Evolutionary conservation across 2,329 filamentous ascomycete species (phyloP).

Genomic region (Cordyceps tenuipes): DNA sequence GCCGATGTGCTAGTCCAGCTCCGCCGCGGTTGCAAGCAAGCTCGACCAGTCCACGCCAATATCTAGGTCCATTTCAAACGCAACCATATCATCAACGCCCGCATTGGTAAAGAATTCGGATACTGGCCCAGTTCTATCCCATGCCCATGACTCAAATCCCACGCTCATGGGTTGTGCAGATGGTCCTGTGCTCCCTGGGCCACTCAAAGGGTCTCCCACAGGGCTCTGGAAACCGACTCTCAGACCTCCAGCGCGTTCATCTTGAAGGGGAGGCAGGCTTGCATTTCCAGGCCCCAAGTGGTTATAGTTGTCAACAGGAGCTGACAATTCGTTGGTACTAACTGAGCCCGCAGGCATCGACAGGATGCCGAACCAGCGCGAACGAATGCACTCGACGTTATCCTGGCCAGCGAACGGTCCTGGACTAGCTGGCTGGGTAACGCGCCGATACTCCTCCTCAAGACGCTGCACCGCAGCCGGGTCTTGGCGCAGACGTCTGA

Average conservation of each 20-base stretch:
- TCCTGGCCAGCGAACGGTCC: conserved; percentile 20
- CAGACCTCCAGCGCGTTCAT: no score
- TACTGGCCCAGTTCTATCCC: conserved; percentile 22
- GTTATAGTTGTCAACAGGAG: neutral
- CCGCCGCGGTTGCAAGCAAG: neutral
- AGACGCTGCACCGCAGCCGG: conserved; percentile 18
- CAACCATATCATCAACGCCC: conserved; percentile 15
- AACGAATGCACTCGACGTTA: conserved; percentile 19
- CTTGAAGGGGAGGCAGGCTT: neutral
- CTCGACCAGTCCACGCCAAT: conserved; percentile 16
- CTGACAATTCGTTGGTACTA: neutral
- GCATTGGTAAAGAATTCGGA: conserved; percentile 17
- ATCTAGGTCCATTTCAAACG: conserved; percentile 18
- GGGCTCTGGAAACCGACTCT: neutral
- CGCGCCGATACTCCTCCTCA: conserved; percentile 21
- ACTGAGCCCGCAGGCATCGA: conserved; percentile 10
- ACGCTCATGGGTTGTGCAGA: neutral
- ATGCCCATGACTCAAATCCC: conserved; percentile 25
- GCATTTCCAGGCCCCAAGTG: no score
- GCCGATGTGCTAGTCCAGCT: neutral
- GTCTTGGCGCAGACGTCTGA: conserved; percentile 25
- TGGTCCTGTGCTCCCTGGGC: neutral
- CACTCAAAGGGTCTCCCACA: neutral
- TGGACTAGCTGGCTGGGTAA: conserved; percentile 22
- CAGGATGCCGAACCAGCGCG: conserved; percentile 25